Evolutionary conservation across 495 filamentous ascomycete species (phyloP), one percentile per base, ranked within the genome.

Genomic region (Lophiostoma macrostomum): DNA sequence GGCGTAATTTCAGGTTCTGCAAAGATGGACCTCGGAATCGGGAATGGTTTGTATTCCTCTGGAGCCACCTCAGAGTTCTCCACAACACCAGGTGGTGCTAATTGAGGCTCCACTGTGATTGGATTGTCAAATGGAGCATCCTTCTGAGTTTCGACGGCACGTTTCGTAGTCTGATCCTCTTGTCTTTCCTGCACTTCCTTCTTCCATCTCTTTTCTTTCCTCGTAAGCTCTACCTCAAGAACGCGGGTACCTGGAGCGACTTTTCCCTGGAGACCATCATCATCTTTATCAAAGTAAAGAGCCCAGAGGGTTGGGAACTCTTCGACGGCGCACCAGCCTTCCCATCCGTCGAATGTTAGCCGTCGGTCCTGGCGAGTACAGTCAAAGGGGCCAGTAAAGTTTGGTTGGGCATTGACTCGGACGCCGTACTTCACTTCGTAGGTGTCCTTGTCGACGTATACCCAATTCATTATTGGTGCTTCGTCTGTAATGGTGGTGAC

Each of bases 301-400:
- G 57, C 58, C 61, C 61, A 64, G 11, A 56, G 20, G n/a, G 32
- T 55, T 18, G 54, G 54, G 12, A 34, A 44, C 29, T 69, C 67
- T 42, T 69, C 57, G 4, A 67, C 67, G 20, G 67, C 67, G 23
- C 67, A 53, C 41, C 63, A 69, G 6, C 64, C 67, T 48, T 69
- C 67, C 64, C 64, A 69, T 1, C 67, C 64, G n/a, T 66, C 60
- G 34, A 69, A 67, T 2, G 56, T 69, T 48, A 69, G 23, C 11
- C 65, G 58, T 31, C 49, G 47, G 30, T 69, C 67, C 27, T 64
- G 42, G 13, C 61, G 59, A 12, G 67, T 69, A 41, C 62, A 65
- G 30, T 69, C 60, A 32, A 57, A 67, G 20, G 67, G 67, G 2
- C 65, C 67, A 4, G 56, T 58, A 24, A 60, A 28, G 37, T 69